phyloP scores from a whole-genome alignment of 441 rosid genomes.

The Erodium moschatum region DNA sequence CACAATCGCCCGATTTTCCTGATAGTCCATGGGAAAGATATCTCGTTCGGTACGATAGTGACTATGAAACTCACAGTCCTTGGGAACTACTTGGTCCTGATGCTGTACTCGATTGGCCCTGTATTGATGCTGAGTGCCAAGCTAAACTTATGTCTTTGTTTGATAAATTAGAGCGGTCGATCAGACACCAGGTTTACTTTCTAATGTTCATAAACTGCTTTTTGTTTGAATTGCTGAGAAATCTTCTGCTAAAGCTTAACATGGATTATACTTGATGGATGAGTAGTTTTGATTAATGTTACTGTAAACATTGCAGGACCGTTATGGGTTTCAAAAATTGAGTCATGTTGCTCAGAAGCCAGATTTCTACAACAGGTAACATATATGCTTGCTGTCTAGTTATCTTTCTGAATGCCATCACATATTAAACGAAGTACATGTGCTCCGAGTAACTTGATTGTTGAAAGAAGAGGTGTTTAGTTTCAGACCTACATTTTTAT shows the following conservation, averaged over 20 bases:
- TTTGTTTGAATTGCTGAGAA: constrained; percentile 13
- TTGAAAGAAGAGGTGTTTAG: constrained; percentile 3
- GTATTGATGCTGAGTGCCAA: constrained; percentile 35
- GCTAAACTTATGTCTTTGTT: constrained; percentile 39
- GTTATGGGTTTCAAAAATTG: constrained; percentile 51
- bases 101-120: constrained; percentile 37
- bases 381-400: background rate
- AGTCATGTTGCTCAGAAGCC: constrained; percentile 53
- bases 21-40: constrained; percentile 76
- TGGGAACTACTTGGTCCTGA: constrained; percentile 66
- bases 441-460: background rate
- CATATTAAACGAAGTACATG: background rate
- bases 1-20: constrained; percentile 49
- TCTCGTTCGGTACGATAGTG: constrained; percentile 33
- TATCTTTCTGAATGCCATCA: background rate
- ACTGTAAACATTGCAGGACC: constrained; percentile 41
- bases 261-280: background rate
- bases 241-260: constrained; percentile 6
- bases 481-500: background rate
- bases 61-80: constrained; percentile 45
- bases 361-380: constrained; percentile 59
- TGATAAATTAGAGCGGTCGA: constrained; percentile 41
- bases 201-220: constrained; percentile 8
- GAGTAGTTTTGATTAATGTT: constrained; percentile 11
- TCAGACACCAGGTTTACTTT: constrained; percentile 41